Evolutionary conservation across 768 basidiomycete genomes (phyloP), one percentile per base, ranked within the genome.

Genomic region (Rhodotorula kratochvilovae): DNA sequence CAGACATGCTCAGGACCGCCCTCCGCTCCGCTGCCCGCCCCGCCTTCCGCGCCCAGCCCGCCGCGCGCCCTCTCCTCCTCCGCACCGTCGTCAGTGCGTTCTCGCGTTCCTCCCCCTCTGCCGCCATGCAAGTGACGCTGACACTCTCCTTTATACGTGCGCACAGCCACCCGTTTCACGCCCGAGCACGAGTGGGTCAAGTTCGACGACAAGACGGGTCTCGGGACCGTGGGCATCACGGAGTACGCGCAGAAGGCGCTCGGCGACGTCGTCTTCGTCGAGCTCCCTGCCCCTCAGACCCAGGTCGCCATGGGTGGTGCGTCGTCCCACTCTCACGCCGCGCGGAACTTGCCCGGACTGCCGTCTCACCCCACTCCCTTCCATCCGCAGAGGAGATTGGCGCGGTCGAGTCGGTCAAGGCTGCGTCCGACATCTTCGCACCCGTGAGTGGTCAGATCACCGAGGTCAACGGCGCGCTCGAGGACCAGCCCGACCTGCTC

Each of bases 251-350:
- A 97, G 80, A 84, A 87, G 60, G 87, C 88, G 45, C 85, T 99
- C 5, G 96, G 96, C 43, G 96, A 99, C 80, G 92, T 98, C 62
- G 96, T 98, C 58, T 99, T 91, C 82, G 93, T 98, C 59, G 96
- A 98, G 80, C 85, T 99, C 59, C 90, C 91, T 2, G 76, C 79
- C 17, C 78, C 84, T 16, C 92, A 89, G 10, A 83, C 85, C 0
- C 79, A 85, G 68, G 82, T 97, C 64, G 78, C 79, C 15, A 83
- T 89, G 80, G 91, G 90, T 76, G 91, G 94, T 94, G 76, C 77
- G 92, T 36, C 29, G 12, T 21, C 5, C 11, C 36, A 23, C 60
- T 53, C 33, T 13, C n/a, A 5, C 15, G 39, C 39, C 39, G 39
- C 15, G 6, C 15, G 6, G 12, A n/a, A 8, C 5, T 10, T n/a